Conservation (phyloP, 2,329 filamentous ascomycete genomes). For the Zymoseptoria tritici region DNA sequence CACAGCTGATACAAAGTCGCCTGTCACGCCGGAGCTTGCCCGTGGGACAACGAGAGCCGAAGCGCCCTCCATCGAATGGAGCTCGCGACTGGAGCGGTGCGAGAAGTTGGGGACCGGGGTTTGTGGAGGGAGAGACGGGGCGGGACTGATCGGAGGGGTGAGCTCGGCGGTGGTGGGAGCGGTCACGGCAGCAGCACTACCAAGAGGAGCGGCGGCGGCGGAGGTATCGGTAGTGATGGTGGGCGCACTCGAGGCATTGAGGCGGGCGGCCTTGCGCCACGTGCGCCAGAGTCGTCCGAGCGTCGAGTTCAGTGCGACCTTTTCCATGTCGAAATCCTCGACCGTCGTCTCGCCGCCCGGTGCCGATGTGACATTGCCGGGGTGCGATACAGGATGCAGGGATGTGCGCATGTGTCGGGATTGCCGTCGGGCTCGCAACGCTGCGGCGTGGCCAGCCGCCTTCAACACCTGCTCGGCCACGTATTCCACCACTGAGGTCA, state of each 20-base stretch:
- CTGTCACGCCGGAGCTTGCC: constrained; percentile 15
- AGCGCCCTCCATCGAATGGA: constrained; percentile 3
- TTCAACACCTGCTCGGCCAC: constrained; percentile 85
- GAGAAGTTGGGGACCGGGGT: constrained; percentile 11
- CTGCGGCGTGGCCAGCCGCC: constrained; percentile 79
- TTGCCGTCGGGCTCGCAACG: constrained; percentile 48
- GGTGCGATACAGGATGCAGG: neutral
- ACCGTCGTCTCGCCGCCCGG: constrained; percentile 38
- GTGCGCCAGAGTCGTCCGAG: constrained; percentile 86
- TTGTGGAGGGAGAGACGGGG: constrained; percentile 1
- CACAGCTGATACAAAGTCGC: constrained; percentile 16
- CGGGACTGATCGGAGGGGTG: neutral
- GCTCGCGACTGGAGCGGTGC: constrained; percentile 12
- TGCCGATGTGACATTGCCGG: constrained; percentile 14
- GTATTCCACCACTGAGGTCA: constrained; percentile 90
- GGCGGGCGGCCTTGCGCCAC: constrained; percentile 82
- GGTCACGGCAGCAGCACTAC: neutral
- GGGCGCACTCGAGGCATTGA: constrained; percentile 6
- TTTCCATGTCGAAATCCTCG: constrained; percentile 86
- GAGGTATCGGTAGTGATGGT: constrained; percentile 8
- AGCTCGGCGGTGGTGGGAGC: neutral
- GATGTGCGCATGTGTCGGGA: constrained; percentile 25
- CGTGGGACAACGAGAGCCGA: constrained; percentile 14
- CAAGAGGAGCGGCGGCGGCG: constrained; percentile 1
- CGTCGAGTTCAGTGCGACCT: constrained; percentile 80